A percentile compares a stretch with the other conserved stretches of the same genome.
Evolutionary conservation across 2,329 filamentous ascomycete species (phyloP).

Genomic region (Pseudocercospora pini-densiflorae): DNA sequence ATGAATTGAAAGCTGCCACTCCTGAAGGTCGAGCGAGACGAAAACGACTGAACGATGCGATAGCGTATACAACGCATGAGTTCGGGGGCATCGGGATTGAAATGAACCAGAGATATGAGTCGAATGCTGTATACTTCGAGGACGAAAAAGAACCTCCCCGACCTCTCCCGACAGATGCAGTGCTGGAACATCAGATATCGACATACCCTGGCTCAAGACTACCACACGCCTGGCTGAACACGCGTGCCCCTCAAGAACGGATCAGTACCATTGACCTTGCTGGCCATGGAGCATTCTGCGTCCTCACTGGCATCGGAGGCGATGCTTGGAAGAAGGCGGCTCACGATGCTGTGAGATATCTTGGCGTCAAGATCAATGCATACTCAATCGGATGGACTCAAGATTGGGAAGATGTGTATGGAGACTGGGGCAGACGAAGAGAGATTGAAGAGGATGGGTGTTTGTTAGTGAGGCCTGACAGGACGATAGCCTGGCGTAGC

Average conservation of each 20-base stretch:
- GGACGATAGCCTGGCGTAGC: conserved; percentile 61
- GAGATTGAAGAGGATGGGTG: conserved; percentile 63
- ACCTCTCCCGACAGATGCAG: conserved; percentile 31
- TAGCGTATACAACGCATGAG: conserved; percentile 40
- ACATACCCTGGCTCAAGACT: conserved; percentile 65
- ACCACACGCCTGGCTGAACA: conserved; percentile 67
- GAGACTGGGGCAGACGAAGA: conserved; percentile 60
- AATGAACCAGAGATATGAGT: conserved; percentile 63
- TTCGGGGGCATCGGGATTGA: conserved; percentile 63
- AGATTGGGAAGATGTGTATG: conserved; percentile 67
- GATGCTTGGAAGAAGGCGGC: conserved; percentile 58
- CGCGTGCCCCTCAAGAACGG: conserved; percentile 24
- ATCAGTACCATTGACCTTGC: conserved; percentile 61
- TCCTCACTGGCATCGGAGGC: conserved; percentile 57
- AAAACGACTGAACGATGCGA: conserved; percentile 34
- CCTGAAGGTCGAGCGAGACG: conserved; percentile 45
- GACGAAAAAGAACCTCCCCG: conserved; percentile 35
- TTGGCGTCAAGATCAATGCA: conserved; percentile 54
- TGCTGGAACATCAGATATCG: conserved; percentile 34
- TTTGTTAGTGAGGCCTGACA: conserved; percentile 63
- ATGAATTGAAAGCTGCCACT: conserved; percentile 35
- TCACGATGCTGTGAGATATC: conserved; percentile 39
- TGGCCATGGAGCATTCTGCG: conserved; percentile 57
- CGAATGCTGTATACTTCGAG: conserved; percentile 42
- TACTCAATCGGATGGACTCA: conserved; percentile 62